phyloP scores from a whole-genome alignment of 2,329 filamentous ascomycete genomes.

The Paracamarosporium sp. region DNA sequence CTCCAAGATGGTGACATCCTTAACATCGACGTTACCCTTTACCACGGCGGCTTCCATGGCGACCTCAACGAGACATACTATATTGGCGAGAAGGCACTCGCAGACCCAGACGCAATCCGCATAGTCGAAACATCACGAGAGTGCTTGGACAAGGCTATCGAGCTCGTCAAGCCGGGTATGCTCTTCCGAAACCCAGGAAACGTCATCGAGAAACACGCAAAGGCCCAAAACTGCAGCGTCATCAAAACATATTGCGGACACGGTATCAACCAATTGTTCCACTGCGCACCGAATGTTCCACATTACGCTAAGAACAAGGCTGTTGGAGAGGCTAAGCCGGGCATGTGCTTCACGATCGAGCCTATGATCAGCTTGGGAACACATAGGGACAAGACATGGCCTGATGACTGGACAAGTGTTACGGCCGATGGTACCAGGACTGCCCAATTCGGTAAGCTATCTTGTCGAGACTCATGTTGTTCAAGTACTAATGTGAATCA shows the following conservation, averaged over 20 bases:
- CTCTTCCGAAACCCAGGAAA: constrained; percentile 93
- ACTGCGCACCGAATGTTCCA: constrained; percentile 90
- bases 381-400: constrained; percentile 94
- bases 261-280: constrained; percentile 92
- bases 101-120: constrained; percentile 84
- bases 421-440: constrained; percentile 89
- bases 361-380: constrained; percentile 96
- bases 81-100: constrained; percentile 84
- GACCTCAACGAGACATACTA: constrained; percentile 99
- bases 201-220: constrained; percentile 93
- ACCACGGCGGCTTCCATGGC: constrained; percentile 93
- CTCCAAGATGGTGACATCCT: constrained; percentile 93
- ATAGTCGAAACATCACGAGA: constrained; percentile 91
- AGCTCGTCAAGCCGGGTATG: constrained; percentile 89
- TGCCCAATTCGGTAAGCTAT: constrained; percentile 83
- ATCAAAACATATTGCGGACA: constrained; percentile 97
- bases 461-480: too few relatives aligned
- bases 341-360: constrained; percentile 99
- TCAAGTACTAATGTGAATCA: constrained; percentile 17
- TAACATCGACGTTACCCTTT: constrained; percentile 95
- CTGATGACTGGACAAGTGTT: constrained; percentile 97
- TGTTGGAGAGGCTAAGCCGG: constrained; percentile 88
- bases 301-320: constrained; percentile 99
- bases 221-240: constrained; percentile 82
- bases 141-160: constrained; percentile 89